Evolutionary conservation across 139 green algal species (phyloP), one percentile per base, ranked within the genome.

Genomic region (Chlamydomonas sp.): DNA sequence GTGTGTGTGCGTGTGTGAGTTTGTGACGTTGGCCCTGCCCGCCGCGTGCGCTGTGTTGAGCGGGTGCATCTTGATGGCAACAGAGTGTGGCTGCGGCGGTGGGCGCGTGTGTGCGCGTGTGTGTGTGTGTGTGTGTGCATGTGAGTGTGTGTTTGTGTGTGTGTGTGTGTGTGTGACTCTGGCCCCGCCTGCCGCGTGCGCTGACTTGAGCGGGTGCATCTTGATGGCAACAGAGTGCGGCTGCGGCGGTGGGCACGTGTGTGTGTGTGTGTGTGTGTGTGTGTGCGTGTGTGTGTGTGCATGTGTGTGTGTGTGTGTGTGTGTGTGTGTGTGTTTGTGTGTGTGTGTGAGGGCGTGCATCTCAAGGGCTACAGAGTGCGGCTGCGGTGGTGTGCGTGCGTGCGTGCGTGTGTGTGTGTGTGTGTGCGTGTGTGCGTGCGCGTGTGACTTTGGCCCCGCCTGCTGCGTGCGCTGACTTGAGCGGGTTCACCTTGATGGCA

Each of bases 371-470:
- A 20, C 16, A 20, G 43, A 26, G 43, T 13, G 43, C 43, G 20
- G 43, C 16, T 20, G 43, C 20, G 43, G 20, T 13, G 13, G 13
- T 13, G 43, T 54, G 43, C 20, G 43, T 54, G 43, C 20, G 43
- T 54, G 13, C 16, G 43, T 54, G n/a, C n/a, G 20, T 54, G 43
- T 8, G 85, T 31, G 2, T 86, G 85, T 66, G 84, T 87, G 34
- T 3, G 31, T 37, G 58, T 66, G 58, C n/a, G 58, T 37, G 58
- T 66, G 58, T 66, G 10, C n/a, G 58, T 66, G 58, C n/a, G 58
- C 38, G 58, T 66, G 6, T 37, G 20, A 47, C 29, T 37, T 28
- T 66, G 58, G 29, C 29, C 38, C 29, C n/a, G n/a, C n/a, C n/a
- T n/a, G n/a, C n/a, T n/a, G n/a, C n/a, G n/a, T n/a, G n/a, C n/a